Base-by-base conservation (phyloP, 2,329 filamentous ascomycete genomes). In the Colletotrichum sp. region DNA sequence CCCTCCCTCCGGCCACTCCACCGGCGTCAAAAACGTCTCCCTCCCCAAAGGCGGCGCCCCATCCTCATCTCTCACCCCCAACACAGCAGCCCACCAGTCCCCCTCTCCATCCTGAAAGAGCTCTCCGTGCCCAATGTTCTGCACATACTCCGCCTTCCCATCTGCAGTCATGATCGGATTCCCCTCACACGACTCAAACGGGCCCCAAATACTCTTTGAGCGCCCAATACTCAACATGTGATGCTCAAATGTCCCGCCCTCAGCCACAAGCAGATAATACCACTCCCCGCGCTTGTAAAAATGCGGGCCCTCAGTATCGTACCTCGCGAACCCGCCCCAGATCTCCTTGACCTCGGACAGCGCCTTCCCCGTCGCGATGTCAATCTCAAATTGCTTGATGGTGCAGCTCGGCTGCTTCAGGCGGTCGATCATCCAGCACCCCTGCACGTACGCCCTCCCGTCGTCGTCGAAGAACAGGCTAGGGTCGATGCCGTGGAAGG, bases 81-180 rank as follows among this genome's bases (percentile, higher is more conserved):
- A 66, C 5, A 68, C 65, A 12, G 39, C 70, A 1, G 82, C 84
- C 86, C 85, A 87, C 84, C 85, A 87, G 65, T 84, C 82, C 0
- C 82, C 83, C 0, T 75, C 65, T 2, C 75, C 77, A 72, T 92
- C 90, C 65, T 90, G 87, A 75, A 92, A 91, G 3, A 92, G 75
- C 76, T 92, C 90, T 2, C 88, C 88, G 67, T 92, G 90, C 0
- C 90, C 90, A 0, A 90, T 86, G 2, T 89, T 89, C 78, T 92
- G 90, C 66, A 87, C 87, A 70, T 86, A 87, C 34, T 79, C 85
- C 44, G 71, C 16, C 0, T 85, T 87, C 32, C 88, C 87, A 9
- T 83, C 83, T 22, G 86, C 87, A 0, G 86, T 88, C 29, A 90
- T 78, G 6, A 89, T 83, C 0, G 89, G 89, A 76, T 90, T 89